Conservation (phyloP, 1,139 yeast species). For the Saccharomycopsis phalli region DNA sequence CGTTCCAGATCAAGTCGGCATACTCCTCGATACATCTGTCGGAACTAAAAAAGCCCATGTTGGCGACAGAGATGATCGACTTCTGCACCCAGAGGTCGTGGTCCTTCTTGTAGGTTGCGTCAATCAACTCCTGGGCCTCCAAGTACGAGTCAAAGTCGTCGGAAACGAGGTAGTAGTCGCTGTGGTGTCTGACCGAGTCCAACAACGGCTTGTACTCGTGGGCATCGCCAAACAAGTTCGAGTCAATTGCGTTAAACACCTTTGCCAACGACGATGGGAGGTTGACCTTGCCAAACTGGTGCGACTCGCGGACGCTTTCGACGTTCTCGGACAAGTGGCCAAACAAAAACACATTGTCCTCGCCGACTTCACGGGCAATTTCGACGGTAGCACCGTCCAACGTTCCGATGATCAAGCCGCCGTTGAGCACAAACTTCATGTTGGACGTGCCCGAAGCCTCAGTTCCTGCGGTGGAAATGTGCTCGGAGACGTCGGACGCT, state of each 20-base stretch:
- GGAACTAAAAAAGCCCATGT: slow-evolving; percentile 87
- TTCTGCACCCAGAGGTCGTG: slow-evolving; percentile 70
- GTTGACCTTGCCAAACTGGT: slow-evolving; percentile 46
- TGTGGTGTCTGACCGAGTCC: slow-evolving; percentile 61
- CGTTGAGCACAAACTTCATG: slow-evolving; percentile 91
- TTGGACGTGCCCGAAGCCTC: slow-evolving; percentile 95
- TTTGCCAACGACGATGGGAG: slow-evolving; percentile 45
- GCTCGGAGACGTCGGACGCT: slow-evolving; percentile 86
- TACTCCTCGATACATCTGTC: slow-evolving; percentile 90
- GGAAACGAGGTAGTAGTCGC: slow-evolving; percentile 78
- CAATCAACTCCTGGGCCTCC: slow-evolving; percentile 71
- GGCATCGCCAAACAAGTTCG: slow-evolving; percentile 64
- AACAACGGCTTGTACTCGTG: slow-evolving; percentile 61
- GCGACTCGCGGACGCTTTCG: slow-evolving; percentile 73
- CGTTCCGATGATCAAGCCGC: slow-evolving; percentile 90
- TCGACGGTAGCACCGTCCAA: slow-evolving; percentile 97
- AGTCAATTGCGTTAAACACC: slow-evolving; percentile 63
- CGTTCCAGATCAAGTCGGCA: slow-evolving; percentile 89
- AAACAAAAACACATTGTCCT: slow-evolving; percentile 83
- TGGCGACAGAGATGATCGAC: slow-evolving; percentile 73
- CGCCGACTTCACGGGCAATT: slow-evolving; percentile 88
- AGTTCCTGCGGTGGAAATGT: slow-evolving; percentile 96
- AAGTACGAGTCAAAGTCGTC: slow-evolving; percentile 86
- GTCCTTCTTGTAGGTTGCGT: slow-evolving; percentile 57
- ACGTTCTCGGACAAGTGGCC: slow-evolving; percentile 89